phyloP scores from a whole-genome alignment of 225 moss, liverwort and hornwort species.

The Polytrichum commune region DNA sequence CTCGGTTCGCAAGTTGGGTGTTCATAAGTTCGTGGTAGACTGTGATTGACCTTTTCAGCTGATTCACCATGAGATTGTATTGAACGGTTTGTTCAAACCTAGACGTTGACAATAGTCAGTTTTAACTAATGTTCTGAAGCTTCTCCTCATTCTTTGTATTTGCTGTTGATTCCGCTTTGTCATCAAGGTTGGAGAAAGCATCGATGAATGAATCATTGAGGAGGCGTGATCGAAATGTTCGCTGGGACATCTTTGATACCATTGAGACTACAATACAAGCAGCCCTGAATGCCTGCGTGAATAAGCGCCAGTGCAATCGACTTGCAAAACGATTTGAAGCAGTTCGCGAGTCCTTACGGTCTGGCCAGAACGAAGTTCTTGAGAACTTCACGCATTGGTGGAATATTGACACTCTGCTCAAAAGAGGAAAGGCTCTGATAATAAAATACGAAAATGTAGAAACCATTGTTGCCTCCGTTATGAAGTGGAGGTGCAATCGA shows the following conservation, averaged over 20 bases:
- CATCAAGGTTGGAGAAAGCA: too few species aligned
- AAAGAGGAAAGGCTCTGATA: constrained; percentile 5
- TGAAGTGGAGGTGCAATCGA: not conserved
- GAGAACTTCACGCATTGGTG: not conserved
- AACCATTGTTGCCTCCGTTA: not conserved
- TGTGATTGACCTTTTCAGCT: too few species aligned
- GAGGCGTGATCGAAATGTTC: too few species aligned
- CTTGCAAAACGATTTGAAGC: not conserved
- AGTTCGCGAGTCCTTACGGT: not conserved
- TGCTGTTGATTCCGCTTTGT: too few species aligned
- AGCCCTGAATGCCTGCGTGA: not conserved
- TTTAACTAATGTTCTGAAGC: too few species aligned
- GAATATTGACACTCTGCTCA: not conserved
- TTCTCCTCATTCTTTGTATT: too few species aligned
- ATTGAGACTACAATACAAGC: constrained; percentile 11
- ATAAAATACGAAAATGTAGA: not conserved
- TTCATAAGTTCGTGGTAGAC: too few species aligned
- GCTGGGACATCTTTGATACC: not conserved
- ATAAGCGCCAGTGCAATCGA: not conserved
- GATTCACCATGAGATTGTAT: too few species aligned
- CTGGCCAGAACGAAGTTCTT: not conserved
- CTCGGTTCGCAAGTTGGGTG: too few species aligned
- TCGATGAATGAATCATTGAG: too few species aligned
- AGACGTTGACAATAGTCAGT: too few species aligned
- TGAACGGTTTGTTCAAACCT: too few species aligned